Evolutionary conservation across 2,329 filamentous ascomycete genomes (phyloP).

Genomic region (Neopestalotiopsis clavispora): DNA sequence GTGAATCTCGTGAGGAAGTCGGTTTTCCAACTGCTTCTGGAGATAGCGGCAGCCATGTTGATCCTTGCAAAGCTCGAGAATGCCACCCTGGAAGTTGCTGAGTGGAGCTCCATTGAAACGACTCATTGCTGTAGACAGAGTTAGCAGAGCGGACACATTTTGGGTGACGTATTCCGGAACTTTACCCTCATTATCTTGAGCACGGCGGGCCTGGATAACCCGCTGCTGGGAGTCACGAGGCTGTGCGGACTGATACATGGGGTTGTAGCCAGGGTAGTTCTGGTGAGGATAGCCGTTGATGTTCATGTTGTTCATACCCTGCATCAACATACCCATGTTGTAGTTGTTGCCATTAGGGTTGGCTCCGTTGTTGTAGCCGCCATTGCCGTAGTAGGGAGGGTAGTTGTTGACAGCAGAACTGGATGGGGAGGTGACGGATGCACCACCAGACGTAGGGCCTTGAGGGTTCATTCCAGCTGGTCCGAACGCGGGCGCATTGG

Average conservation of each 20-base stretch:
- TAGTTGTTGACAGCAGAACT: slow-evolving; percentile 24
- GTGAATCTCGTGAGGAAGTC: slow-evolving; percentile 80
- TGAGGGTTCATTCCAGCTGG: slow-evolving; percentile 54
- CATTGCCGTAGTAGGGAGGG: slow-evolving; percentile 34
- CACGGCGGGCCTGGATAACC: slow-evolving; percentile 75
- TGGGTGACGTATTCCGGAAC: neutral
- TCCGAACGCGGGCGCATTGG: slow-evolving; percentile 79
- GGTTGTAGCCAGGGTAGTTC: slow-evolving; percentile 62
- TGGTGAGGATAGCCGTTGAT: slow-evolving; percentile 61
- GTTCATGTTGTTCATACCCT: slow-evolving; percentile 71
- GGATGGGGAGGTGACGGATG: slow-evolving; percentile 21
- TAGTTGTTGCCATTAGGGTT: slow-evolving; percentile 38
- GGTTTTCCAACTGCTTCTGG: slow-evolving; percentile 96
- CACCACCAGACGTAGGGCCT: slow-evolving; percentile 26
- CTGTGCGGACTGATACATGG: slow-evolving; percentile 56
- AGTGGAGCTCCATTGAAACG: slow-evolving; percentile 84
- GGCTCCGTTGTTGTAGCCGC: slow-evolving; percentile 36
- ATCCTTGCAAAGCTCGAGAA: slow-evolving; percentile 93
- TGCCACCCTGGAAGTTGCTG: slow-evolving; percentile 79
- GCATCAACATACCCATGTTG: slow-evolving; percentile 65
- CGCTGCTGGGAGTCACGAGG: slow-evolving; percentile 77
- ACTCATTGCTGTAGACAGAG: slow-evolving; percentile 61
- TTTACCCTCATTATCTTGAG: slow-evolving; percentile 74
- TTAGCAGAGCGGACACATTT: slow-evolving; percentile 33
- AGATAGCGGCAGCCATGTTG: slow-evolving; percentile 97